A percentile compares a stretch with the other conserved stretches of the same genome.
Conservation (phyloP, 1,284 basidiomycete species). For the Rhodotorula sp. region DNA sequence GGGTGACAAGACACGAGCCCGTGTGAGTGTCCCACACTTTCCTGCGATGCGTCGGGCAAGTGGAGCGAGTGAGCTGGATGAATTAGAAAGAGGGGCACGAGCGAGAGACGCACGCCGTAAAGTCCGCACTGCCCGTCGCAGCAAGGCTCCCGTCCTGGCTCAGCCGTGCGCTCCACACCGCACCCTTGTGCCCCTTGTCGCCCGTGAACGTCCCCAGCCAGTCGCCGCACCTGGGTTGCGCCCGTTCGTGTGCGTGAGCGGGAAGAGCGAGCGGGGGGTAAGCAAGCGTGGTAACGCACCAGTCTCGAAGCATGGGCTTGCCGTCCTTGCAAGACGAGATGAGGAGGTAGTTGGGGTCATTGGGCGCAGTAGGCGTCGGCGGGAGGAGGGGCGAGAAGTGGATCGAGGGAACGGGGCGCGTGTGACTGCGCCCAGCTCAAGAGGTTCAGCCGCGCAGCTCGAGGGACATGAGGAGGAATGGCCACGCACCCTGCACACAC, state of each 20-base stretch:
- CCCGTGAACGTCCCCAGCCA: conserved; percentile 91
- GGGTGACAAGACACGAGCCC: conserved; percentile 82
- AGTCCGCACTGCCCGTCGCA: conserved; percentile 93
- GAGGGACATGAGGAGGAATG: no score
- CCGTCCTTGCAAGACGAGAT: conserved; percentile 96
- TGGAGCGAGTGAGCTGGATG: neutral
- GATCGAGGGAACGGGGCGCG: conserved; percentile 42
- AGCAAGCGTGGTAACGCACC: conserved; percentile 57
- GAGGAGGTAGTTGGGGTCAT: conserved; percentile 79
- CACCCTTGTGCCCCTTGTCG: conserved; percentile 81
- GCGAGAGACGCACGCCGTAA: conserved; percentile 75
- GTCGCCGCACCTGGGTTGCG: conserved; percentile 67
- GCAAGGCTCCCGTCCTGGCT: conserved; percentile 70
- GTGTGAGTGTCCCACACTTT: conserved; percentile 98
- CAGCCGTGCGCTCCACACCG: conserved; percentile 95
- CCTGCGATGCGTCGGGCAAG: conserved; percentile 53
- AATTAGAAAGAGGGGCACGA: neutral
- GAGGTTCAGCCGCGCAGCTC: no score
- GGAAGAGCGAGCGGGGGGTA: neutral
- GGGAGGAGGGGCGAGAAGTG: conserved; percentile 39
- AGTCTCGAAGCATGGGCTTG: conserved; percentile 91
- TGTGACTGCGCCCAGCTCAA: conserved; percentile 31
- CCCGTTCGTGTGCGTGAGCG: conserved; percentile 14
- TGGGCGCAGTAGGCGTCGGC: neutral
- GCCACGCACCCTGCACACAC: conserved; percentile 33